These are phyloP conservation scores for Apiospora rasikravindrae DNA, from an alignment of 2,329 filamentous ascomycete genomes.

Conservation along the genomic window DNA sequence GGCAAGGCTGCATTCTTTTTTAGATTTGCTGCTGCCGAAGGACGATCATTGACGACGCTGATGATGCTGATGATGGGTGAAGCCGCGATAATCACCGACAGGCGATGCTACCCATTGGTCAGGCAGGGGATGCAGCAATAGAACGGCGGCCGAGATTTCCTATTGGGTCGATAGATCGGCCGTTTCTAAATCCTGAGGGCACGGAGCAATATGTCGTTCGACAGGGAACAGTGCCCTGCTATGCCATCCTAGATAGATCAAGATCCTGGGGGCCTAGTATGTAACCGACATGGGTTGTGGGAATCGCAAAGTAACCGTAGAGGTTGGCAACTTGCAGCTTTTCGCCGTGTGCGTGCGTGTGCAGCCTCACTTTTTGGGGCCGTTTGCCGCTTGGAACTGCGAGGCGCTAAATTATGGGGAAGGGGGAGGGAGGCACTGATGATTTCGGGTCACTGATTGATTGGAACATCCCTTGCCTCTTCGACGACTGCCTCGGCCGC, in stretches of 20 bases:
- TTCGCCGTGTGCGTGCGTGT: neutral
- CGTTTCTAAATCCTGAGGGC: slow-evolving; percentile 19
- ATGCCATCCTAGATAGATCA: slow-evolving; percentile 17
- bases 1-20: slow-evolving; percentile 2
- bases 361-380: slow-evolving; percentile 12
- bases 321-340: slow-evolving; percentile 6
- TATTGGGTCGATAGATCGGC: slow-evolving; percentile 28
- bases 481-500: slow-evolving; percentile 26
- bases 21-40: slow-evolving; percentile 19
- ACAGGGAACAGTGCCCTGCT: neutral
- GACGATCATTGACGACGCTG: slow-evolving; percentile 26
- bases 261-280: slow-evolving; percentile 15
- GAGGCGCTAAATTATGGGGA: slow-evolving; percentile 17
- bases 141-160: slow-evolving; percentile 26
- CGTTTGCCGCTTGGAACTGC: slow-evolving; percentile 12
- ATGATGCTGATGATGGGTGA: slow-evolving; percentile 14
- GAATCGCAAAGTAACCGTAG: neutral
- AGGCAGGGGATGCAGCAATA: slow-evolving; percentile 19
- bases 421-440: neutral
- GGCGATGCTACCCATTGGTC: slow-evolving; percentile 5
- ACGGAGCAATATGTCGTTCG: slow-evolving; percentile 24
- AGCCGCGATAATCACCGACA: slow-evolving; percentile 15
- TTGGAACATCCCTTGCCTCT: slow-evolving; percentile 19
- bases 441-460: neutral
- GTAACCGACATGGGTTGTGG: slow-evolving; percentile 1